phyloP scores from a whole-genome alignment of 371 early-diverging fungal species.

The Amoeboaphelidium occidentale region DNA sequence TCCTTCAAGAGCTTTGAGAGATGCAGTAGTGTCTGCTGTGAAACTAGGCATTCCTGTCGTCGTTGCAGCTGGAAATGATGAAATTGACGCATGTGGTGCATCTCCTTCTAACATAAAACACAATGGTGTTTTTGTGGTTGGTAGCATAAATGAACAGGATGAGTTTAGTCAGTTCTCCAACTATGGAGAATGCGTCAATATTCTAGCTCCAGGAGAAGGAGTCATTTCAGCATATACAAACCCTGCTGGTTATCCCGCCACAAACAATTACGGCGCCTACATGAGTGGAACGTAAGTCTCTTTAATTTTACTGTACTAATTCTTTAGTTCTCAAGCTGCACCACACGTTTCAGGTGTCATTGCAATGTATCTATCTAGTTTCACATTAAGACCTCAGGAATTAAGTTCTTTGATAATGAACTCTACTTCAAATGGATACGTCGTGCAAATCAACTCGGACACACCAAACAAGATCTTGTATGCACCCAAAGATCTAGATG shows the following conservation, averaged over 20 bases:
- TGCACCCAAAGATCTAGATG: too few relatives aligned
- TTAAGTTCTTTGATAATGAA: too few relatives aligned
- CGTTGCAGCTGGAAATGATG: constrained; percentile 16
- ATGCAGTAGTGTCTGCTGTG: constrained; percentile 7
- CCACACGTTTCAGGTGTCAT: background rate
- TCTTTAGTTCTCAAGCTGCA: too few relatives aligned
- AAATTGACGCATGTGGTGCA: constrained; percentile 11
- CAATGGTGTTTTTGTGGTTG: constrained; percentile 13
- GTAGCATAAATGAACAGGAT: constrained; percentile 10
- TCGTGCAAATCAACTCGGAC: too few relatives aligned
- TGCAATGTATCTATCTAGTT: too few relatives aligned
- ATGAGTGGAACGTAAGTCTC: too few relatives aligned
- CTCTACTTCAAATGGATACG: too few relatives aligned
- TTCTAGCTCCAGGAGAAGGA: constrained; percentile 17
- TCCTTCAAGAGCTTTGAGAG: constrained; percentile 7
- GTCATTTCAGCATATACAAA: constrained; percentile 2
- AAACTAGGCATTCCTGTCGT: constrained; percentile 9
- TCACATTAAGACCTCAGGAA: too few relatives aligned
- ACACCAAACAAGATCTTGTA: too few relatives aligned
- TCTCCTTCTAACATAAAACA: constrained; percentile 11
- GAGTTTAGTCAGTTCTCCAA: constrained; percentile 12
- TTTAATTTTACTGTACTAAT: too few relatives aligned
- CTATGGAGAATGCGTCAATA: constrained; percentile 15
- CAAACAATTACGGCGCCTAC: background rate
- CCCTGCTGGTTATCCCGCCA: background rate